These are phyloP conservation scores for Acidomyces sp. DNA, from an alignment of 495 filamentous ascomycete genomes.

Conservation along the genomic window DNA sequence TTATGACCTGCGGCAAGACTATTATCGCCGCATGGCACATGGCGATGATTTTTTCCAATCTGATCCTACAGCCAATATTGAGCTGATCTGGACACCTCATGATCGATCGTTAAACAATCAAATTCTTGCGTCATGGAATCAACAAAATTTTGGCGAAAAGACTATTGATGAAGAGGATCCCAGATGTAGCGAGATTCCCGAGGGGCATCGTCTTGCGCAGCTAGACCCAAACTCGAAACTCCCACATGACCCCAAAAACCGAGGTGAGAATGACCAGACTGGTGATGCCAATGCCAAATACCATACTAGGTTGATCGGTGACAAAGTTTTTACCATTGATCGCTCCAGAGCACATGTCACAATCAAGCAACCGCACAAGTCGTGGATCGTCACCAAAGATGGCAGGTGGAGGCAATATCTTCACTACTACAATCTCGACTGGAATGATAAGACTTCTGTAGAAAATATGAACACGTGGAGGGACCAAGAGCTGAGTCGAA, in stretches of 20 bases:
- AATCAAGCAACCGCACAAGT: background rate
- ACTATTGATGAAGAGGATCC: background rate
- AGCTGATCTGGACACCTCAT: conserved; percentile 10
- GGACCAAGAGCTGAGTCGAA: conserved; percentile 4
- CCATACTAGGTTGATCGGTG: conserved; percentile 2
- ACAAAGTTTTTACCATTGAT: conserved; percentile 2
- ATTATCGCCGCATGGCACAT: background rate
- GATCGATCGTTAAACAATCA: too few species aligned
- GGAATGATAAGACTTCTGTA: background rate
- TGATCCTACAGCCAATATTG: background rate
- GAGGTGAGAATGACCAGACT: conserved; percentile 11
- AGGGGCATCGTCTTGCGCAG: background rate
- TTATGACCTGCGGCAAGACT: background rate
- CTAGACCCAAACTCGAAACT: background rate
- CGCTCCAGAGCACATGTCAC: background rate
- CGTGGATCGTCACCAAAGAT: conserved; percentile 6
- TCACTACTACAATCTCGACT: background rate
- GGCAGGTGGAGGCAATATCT: conserved; percentile 4
- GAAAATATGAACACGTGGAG: conserved; percentile 8
- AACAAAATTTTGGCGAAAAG: background rate
- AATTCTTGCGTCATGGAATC: too few species aligned
- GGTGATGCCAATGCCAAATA: conserved; percentile 1
- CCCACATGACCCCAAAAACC: conserved; percentile 3
- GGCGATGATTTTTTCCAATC: too few species aligned
- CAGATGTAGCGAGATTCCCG: background rate